These are phyloP conservation scores for Dendrobium nobile DNA, from an alignment of 106 monocot species.

Conservation along the genomic window DNA sequence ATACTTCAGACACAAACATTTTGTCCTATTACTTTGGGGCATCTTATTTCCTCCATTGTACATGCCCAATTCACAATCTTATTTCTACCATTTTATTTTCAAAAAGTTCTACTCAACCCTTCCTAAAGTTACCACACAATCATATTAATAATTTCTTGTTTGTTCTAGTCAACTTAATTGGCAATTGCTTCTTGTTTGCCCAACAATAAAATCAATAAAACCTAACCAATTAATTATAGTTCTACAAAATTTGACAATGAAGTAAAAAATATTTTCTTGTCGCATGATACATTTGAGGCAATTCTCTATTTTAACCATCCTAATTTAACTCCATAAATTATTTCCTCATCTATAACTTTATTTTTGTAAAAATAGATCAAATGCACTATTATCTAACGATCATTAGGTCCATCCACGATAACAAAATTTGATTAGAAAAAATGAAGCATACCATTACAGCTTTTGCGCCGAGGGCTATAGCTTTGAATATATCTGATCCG, in stretches of 20 bases:
- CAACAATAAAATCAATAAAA: neutral
- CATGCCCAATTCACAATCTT: too few relatives aligned
- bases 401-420: neutral
- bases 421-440: neutral
- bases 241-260: neutral
- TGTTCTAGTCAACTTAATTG: too few relatives aligned
- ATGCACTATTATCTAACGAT: neutral
- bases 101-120: too few relatives aligned
- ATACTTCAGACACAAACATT: too few relatives aligned
- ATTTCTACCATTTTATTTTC: too few relatives aligned
- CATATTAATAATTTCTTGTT: too few relatives aligned
- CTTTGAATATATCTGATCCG: slow-evolving; percentile 84
- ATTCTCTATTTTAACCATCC: neutral
- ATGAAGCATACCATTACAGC: slow-evolving; percentile 46
- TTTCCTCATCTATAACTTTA: neutral
- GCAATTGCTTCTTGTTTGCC: neutral
- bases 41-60: too few relatives aligned
- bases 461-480: slow-evolving; percentile 73
- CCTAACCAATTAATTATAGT: neutral
- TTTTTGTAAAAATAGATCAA: neutral
- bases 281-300: neutral
- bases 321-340: neutral
- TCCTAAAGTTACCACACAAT: too few relatives aligned
- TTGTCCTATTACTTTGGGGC: too few relatives aligned
- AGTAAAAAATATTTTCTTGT: neutral